Evolutionary conservation across 2,329 filamentous ascomycete species (phyloP).

Genomic region (Arthrobotrys iridis): DNA sequence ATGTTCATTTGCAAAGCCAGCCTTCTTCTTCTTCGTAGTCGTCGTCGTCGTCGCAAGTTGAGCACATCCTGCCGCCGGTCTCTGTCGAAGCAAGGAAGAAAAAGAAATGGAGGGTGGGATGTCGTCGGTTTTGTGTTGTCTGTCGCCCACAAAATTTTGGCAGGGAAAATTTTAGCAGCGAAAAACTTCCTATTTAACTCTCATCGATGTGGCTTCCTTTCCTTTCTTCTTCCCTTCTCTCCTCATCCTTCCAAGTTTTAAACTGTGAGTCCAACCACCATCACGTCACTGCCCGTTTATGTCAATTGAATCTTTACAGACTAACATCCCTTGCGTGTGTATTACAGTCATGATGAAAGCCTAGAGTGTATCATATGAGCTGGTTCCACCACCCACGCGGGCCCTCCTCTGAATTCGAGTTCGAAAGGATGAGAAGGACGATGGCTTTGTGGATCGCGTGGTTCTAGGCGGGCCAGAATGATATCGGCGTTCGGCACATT

Average conservation of each 20-base stretch:
- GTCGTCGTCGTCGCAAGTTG: slow-evolving; percentile 11
- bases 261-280: slow-evolving; percentile 74
- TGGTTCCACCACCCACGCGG: slow-evolving; percentile 72
- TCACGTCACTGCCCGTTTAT: slow-evolving; percentile 2
- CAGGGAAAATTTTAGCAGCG: slow-evolving; percentile 27
- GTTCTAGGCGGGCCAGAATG: slow-evolving; percentile 76
- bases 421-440: slow-evolving; percentile 77
- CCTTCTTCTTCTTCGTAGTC: background rate
- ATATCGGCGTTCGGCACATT: slow-evolving; percentile 96
- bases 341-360: slow-evolving; percentile 99
- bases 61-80: slow-evolving; percentile 6
- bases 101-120: slow-evolving; percentile 43
- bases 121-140: slow-evolving; percentile 47
- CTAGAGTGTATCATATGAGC: slow-evolving; percentile 92
- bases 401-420: slow-evolving; percentile 77
- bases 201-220: slow-evolving; percentile 7
- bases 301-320: slow-evolving; percentile 20
- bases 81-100: background rate
- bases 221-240: slow-evolving; percentile 59
- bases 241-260: slow-evolving; percentile 99
- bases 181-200: slow-evolving; percentile 53
- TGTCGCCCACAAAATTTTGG: slow-evolving; percentile 31
- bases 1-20: slow-evolving; percentile 2
- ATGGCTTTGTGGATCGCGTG: slow-evolving; percentile 63
- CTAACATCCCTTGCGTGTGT: slow-evolving; percentile 61